phyloP scores from a whole-genome alignment of 1,284 basidiomycete genomes.

The Melampsora americana region DNA sequence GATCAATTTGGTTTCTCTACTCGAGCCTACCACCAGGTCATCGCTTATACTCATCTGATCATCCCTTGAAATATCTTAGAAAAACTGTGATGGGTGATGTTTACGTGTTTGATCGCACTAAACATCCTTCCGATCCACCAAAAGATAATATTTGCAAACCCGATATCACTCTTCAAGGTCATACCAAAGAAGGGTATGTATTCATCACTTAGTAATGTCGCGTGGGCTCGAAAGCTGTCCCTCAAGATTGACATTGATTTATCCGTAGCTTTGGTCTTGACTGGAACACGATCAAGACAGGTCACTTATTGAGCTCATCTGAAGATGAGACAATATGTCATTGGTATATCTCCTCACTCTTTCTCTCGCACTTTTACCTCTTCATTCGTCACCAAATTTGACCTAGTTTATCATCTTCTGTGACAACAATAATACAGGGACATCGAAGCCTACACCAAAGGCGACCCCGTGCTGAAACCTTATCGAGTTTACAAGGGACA shows the following conservation, averaged over 20 bases:
- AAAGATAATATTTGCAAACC: conserved; percentile 77
- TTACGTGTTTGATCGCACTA: conserved; percentile 91
- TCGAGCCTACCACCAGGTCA: not conserved
- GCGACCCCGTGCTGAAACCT: conserved; percentile 73
- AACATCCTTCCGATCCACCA: conserved; percentile 86
- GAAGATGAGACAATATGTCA: conserved; percentile 95
- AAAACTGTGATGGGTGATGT: conserved; percentile 88
- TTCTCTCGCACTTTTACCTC: not conserved
- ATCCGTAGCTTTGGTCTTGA: conserved; percentile 75
- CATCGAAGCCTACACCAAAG: conserved; percentile 81
- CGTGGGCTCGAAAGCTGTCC: not conserved
- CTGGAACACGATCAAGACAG: conserved; percentile 79
- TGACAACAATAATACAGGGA: conserved; percentile 64
- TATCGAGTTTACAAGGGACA: conserved; percentile 73
- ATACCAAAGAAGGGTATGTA: conserved; percentile 54
- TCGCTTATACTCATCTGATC: not conserved
- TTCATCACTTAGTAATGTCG: not conserved
- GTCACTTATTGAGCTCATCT: conserved; percentile 84
- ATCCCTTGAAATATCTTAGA: not conserved
- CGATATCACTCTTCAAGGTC: conserved; percentile 83
- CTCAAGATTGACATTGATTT: conserved; percentile 23
- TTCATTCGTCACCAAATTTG: not conserved
- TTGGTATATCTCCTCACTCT: conserved; percentile 63
- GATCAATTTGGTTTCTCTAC: not conserved
- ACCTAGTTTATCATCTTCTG: conserved; percentile 32